Base-by-base conservation (phyloP, 768 basidiomycete species). In the Aureoboletus auriporus region DNA sequence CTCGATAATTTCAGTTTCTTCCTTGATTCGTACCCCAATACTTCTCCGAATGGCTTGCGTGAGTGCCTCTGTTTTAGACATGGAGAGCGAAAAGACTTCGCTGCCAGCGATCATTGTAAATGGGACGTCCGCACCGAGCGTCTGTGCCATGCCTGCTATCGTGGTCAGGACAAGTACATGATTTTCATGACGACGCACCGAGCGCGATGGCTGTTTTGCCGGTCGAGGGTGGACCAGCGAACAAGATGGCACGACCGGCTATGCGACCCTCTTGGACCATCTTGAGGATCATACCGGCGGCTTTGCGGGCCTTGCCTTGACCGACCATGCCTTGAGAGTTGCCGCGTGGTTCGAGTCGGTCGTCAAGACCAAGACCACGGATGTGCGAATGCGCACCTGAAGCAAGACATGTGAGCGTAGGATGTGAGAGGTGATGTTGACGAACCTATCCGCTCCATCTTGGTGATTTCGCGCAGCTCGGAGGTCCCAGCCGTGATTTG, bases 131-230 rank as follows among this genome's bases (percentile, higher is more conserved):
- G 86, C 60, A 0, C 96, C 96, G 17, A 99, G 74, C 2, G 86
- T 91, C 67, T 97, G 94, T 6, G 96, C 92, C 94, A 98, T 96
- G 46, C 90, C 94, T 93, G 47, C 14, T 38, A 20, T 7, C 6
- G 6, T 10, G 14, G 36, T 54, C 17, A 50, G 45, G 1, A 8
- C 20, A 3, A 2, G 8, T 26, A 3, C 4, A 14, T 14, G 17
- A 31, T 2, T 20, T 33, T 8, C 12, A 27, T 12, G 30, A 30
- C 10, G 8, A 42, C 42, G 74, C 80, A 89, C 93, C 95, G 69
- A 98, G 79, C 6, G 95, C 96, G 61, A 99, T 96, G 29, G 96
- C 96, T 0, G 96, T 98, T 71, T 99, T 99, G 23, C 96, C 96
- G 1, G 93, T 93, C 29, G 91, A 92, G 6, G 96, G 94, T 6